Conservation (phyloP, 352 stramenopile genomes). For the Globisporangium solare region DNA sequence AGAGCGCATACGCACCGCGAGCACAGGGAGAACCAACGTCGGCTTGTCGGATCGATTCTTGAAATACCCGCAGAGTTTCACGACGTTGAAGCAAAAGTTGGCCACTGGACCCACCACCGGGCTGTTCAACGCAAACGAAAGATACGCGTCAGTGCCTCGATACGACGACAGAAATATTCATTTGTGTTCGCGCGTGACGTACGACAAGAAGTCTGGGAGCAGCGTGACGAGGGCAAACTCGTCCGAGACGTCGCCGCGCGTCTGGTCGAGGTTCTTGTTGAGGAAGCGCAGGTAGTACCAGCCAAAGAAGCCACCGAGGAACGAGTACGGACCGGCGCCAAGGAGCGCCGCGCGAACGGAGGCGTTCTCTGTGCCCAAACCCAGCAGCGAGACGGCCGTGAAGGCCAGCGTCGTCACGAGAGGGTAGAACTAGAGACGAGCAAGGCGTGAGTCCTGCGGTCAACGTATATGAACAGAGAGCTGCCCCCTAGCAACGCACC, state of each 20-base stretch:
- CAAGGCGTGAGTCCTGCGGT: too few relatives aligned
- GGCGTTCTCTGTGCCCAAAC: constrained; percentile 27
- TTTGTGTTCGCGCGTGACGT: constrained; percentile 18
- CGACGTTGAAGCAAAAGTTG: constrained; percentile 82
- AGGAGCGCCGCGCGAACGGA: constrained; percentile 47
- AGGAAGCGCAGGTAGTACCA: constrained; percentile 87
- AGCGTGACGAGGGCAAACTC: constrained; percentile 72
- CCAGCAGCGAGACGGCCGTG: constrained; percentile 39
- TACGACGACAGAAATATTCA: neutral
- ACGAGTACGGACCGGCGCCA: constrained; percentile 67
- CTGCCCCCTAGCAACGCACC: constrained; percentile 24
- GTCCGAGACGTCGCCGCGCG: constrained; percentile 69
- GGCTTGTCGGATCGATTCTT: constrained; percentile 68
- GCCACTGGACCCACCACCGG: constrained; percentile 54
- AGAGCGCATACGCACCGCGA: constrained; percentile 36
- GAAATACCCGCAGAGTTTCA: constrained; percentile 82
- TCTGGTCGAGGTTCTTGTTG: constrained; percentile 70
- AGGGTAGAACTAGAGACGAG: constrained; percentile 55
- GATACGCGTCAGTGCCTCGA: neutral
- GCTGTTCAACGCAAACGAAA: constrained; percentile 22
- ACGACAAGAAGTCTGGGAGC: constrained; percentile 68
- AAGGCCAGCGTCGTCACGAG: constrained; percentile 48
- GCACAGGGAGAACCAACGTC: constrained; percentile 52
- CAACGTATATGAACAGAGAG: neutral
- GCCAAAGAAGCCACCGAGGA: constrained; percentile 72